A percentile compares a stretch with the other conserved stretches of the same genome.
Evolutionary conservation across 169 alveolate genomes (phyloP).

Genomic region (Plasmodium vivax): DNA sequence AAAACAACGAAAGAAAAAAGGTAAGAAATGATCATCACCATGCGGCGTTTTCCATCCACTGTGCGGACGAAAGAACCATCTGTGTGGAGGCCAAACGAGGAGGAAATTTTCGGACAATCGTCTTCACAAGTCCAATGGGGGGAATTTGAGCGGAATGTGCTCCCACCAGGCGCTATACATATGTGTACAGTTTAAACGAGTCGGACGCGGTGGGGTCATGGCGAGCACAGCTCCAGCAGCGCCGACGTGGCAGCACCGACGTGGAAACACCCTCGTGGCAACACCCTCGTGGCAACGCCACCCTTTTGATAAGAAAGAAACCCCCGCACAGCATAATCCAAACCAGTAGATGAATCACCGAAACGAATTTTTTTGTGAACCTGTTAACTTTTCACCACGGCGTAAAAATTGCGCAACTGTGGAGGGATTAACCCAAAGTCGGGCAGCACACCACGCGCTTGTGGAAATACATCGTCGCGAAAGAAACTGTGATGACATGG

Average conservation of each 20-base stretch:
- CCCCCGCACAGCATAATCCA: neutral
- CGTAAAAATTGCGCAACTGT: neutral
- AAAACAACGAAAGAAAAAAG: neutral
- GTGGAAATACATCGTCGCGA: neutral
- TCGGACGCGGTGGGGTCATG: neutral
- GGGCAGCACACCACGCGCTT: neutral
- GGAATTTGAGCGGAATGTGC: neutral
- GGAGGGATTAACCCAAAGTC: neutral
- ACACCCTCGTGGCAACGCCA: too few relatives aligned
- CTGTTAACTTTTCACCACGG: neutral
- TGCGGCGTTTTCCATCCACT: neutral
- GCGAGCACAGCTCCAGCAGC: neutral
- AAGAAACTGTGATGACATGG: neutral
- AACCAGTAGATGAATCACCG: neutral
- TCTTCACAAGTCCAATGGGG: neutral
- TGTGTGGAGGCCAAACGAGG: neutral
- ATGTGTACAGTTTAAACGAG: neutral
- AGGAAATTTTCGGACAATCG: neutral
- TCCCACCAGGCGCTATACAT: neutral
- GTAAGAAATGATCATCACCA: neutral
- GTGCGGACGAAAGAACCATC: neutral
- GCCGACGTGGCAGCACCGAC: neutral
- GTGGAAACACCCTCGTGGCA: neutral
- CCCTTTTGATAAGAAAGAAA: neutral
- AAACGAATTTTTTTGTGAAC: neutral